Percentiles rank a stretch among this genome's conserved stretches.
phyloP scores from a whole-genome alignment of 140 eudicot species.

The Stevia rebaudiana region DNA sequence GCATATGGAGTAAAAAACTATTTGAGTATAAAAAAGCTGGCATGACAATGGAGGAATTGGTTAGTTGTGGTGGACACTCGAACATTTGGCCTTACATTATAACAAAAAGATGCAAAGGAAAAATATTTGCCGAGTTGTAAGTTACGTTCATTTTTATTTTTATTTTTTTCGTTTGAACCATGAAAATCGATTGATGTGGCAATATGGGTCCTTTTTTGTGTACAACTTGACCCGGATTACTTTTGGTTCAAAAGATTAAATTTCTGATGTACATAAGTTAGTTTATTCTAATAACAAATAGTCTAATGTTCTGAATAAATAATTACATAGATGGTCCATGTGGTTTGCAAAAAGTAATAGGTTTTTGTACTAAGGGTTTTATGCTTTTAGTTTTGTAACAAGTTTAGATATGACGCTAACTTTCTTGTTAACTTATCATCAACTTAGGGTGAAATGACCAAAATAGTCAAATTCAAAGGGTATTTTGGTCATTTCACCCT shows the following conservation, averaged over 20 bases:
- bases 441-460: too few species aligned
- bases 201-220: not conserved
- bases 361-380: too few species aligned
- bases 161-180: not conserved
- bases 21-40: conserved; percentile 59
- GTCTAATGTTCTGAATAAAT: not conserved
- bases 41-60: conserved; percentile 32
- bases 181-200: not conserved
- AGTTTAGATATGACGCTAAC: too few species aligned
- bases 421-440: too few species aligned
- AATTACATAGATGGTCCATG: too few species aligned
- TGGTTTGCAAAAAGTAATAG: too few species aligned
- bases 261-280: not conserved
- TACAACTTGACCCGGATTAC: not conserved
- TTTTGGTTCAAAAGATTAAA: not conserved
- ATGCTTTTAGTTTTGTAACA: too few species aligned
- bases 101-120: conserved; percentile 80
- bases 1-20: conserved; percentile 65
- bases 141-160: conserved; percentile 20
- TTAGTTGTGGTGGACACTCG: conserved; percentile 35
- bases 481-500: too few species aligned
- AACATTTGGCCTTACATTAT: conserved; percentile 70
- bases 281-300: not conserved
- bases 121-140: conserved; percentile 76
- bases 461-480: too few species aligned